phyloP scores from a whole-genome alignment of 805 yeast genomes.

The Kuraishia capsulata region DNA sequence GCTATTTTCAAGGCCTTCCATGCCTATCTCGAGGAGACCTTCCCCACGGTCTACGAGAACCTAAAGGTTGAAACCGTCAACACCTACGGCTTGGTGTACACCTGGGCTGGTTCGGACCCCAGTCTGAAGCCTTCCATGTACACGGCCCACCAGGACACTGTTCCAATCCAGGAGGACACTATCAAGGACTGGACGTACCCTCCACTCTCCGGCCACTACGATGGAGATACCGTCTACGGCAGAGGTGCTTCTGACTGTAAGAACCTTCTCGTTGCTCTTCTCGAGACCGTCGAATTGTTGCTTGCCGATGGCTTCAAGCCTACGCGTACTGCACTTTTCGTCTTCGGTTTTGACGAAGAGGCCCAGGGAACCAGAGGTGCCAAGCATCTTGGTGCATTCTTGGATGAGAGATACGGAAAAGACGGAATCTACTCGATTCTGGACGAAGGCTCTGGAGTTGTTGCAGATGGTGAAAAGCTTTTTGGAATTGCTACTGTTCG shows the following conservation, averaged over 20 bases:
- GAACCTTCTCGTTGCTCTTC: constrained; percentile 48
- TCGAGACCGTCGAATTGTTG: constrained; percentile 54
- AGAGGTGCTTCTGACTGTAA: constrained; percentile 73
- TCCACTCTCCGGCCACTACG: constrained; percentile 57
- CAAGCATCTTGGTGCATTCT: constrained; percentile 27
- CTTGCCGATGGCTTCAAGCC: constrained; percentile 45
- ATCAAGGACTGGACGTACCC: constrained; percentile 50
- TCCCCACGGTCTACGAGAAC: constrained; percentile 42
- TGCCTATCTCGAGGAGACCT: constrained; percentile 38
- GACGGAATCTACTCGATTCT: constrained; percentile 48
- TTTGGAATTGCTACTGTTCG: constrained; percentile 48
- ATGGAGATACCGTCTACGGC: constrained; percentile 59
- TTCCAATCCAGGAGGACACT: constrained; percentile 60
- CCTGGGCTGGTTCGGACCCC: constrained; percentile 49
- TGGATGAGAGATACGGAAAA: constrained; percentile 47
- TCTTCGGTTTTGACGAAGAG: constrained; percentile 77
- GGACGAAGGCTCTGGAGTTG: constrained; percentile 59
- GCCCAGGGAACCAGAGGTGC: constrained; percentile 60
- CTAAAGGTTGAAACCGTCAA: constrained; percentile 47
- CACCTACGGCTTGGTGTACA: constrained; percentile 49
- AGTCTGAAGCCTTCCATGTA: constrained; percentile 51
- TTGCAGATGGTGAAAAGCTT: constrained; percentile 21
- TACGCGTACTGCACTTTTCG: constrained; percentile 49
- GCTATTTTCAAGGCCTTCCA: constrained; percentile 38
- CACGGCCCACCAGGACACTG: constrained; percentile 73